phyloP scores from a whole-genome alignment of 2,329 filamentous ascomycete genomes.

The Ascosphaera apis region DNA sequence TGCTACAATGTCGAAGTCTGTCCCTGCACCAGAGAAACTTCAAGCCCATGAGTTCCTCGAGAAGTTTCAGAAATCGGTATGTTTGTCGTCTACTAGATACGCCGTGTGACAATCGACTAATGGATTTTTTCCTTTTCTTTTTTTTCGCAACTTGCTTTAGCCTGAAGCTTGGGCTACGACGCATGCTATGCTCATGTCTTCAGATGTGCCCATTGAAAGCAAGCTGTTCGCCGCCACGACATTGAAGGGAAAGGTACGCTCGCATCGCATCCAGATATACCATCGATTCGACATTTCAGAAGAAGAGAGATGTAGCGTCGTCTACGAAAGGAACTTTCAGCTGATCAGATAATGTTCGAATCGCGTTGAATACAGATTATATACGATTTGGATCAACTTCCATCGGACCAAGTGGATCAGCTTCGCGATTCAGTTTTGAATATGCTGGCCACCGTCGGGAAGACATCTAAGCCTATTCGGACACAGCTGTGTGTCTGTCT shows the following conservation, averaged over 20 bases:
- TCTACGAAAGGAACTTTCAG: too few relatives aligned
- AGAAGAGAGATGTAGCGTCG: too few relatives aligned
- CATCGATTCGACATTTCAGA: slow-evolving; percentile 2
- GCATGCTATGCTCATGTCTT: slow-evolving; percentile 62
- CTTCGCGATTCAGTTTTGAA: slow-evolving; percentile 67
- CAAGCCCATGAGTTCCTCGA: slow-evolving; percentile 81
- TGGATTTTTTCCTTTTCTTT: background rate
- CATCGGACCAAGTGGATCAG: slow-evolving; percentile 46
- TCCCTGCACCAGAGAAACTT: slow-evolving; percentile 60
- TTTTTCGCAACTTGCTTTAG: slow-evolving; percentile 21
- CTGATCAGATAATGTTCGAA: slow-evolving; percentile 4
- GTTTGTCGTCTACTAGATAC: too few relatives aligned
- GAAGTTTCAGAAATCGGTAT: slow-evolving; percentile 92
- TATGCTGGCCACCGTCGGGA: slow-evolving; percentile 57
- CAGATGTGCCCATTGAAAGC: slow-evolving; percentile 53
- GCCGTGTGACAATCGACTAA: too few relatives aligned
- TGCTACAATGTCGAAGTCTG: slow-evolving; percentile 70
- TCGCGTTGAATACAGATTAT: slow-evolving; percentile 45
- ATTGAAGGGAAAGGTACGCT: slow-evolving; percentile 78
- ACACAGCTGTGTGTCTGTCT: slow-evolving; percentile 89
- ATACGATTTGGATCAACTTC: slow-evolving; percentile 81
- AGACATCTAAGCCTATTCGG: slow-evolving; percentile 60
- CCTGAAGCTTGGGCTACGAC: slow-evolving; percentile 78
- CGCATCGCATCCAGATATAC: slow-evolving; percentile 1
- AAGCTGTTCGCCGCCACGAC: slow-evolving; percentile 94